Evolutionary conservation across 2,329 filamentous ascomycete species (phyloP), one percentile per base, ranked within the genome.

Genomic region (Seiridium cupressi): DNA sequence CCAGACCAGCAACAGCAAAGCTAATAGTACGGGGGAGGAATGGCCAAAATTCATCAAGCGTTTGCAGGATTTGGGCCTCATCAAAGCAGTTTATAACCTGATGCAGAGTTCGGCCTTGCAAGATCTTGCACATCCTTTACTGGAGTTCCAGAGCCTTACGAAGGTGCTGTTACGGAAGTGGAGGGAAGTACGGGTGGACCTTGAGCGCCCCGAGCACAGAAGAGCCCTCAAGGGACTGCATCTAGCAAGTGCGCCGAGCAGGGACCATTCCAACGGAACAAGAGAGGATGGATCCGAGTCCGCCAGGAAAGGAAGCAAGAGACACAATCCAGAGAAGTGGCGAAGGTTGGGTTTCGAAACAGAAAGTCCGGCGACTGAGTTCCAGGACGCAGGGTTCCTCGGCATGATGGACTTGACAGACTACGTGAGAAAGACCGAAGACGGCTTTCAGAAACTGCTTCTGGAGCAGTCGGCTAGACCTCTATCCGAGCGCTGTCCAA

Each of bases 401-500:
- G 95, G 95, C 35, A 92, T 99, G 86, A 98, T 99, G 93, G 95
- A 99, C 73, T 76, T 99, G 69, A 92, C 93, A 2, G 93, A 98
- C 74, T 99, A 92, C 72, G 92, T 97, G 54, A 86, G 90, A 69
- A 96, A 93, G 72, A 89, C 97, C 70, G 92, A 97, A 73, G 93
- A 97, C 71, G 87, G 87, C 9, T 98, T 96, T 67, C 93, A 97
- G 72, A 97, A 96, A 76, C 81, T 96, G 66, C 78, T 99, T 13
- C 79, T 97, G 42, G 95, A 99, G 75, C 95, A 99, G 75, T 89
- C 91, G 3, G 87, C 89, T 5, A 87, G 87, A 69, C 85, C 90
- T 1, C 68, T 85, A 31, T 79, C 86, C 56, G 86, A 92, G 71
- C 86, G 94, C 44, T 97, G 93, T 72, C 95, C 95, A 1, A 83